Base-by-base conservation (phyloP, 2,329 filamentous ascomycete genomes). In the Venturia oleaginea region DNA sequence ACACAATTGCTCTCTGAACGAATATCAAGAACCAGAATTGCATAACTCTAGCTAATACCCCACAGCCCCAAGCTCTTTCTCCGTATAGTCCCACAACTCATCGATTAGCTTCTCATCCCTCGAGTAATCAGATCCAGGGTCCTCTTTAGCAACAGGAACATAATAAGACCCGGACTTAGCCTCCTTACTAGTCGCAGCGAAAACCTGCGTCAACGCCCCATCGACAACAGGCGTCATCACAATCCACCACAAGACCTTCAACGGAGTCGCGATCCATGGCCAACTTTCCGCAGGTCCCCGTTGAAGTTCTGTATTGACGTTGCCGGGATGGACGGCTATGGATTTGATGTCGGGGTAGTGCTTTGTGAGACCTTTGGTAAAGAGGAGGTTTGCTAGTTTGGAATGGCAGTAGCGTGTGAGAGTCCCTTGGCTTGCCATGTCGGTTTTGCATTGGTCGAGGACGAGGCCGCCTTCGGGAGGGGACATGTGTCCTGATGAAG, bases 381-480 rank as follows among this genome's bases (percentile, higher is more conserved):
- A 81, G 0, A 83, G 75, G 15, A 83, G 71, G 59, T 82, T 82
- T 4, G 80, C 79, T 4, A 83, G 74, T 67, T 83, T 83, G 43
- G 75, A 77, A 48, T 78, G 75, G 4, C 77, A 79, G 70, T 84
- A 83, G 22, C 79, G 76, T 4, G 65, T 65, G 67, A 71, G 74
- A 11, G 34, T 13, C 42, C 17, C 34, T 19, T 27, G 24, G 6
- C 22, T 17, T 27, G 22, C 6, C 46, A 42, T 62, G n/a, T 61
- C 59, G 24, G 59, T 62, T 15, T 62, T 51, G 61, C 42, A 42
- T 46, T 62, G 30, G 24, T 54, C 24, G 43, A 46, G 27, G 19
- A n/a, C n/a, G 8, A 62, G 11, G 8, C 61, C 61, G 5, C 37
- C 79, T 0, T 19, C 30, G 11, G 40, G 15, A 15, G 40, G 10